Evolutionary conservation across 495 filamentous ascomycete species (phyloP).

Genomic region (Venustampulla echinocandica): DNA sequence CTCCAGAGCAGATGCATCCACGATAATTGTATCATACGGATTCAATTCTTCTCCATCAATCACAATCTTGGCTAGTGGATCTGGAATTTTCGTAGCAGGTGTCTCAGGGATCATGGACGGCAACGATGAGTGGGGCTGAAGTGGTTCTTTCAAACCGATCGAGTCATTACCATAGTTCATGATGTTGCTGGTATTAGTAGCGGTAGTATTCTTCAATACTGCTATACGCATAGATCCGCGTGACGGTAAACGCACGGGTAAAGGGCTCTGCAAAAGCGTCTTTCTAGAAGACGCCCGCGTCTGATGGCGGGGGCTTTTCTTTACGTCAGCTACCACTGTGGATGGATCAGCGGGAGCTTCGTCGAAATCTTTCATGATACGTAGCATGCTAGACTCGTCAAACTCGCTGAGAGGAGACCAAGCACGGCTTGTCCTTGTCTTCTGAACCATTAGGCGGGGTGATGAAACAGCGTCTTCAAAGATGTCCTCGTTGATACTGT

Average conservation of each 20-base stretch:
- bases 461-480: constrained; percentile 21
- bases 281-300: neutral
- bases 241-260: neutral
- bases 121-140: constrained; percentile 6
- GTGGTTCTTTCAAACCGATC: neutral
- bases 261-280: neutral
- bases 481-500: constrained; percentile 9
- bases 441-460: constrained; percentile 1
- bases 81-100: constrained; percentile 6
- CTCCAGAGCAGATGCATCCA: constrained; percentile 13
- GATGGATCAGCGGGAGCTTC: neutral
- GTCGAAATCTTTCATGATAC: constrained; percentile 38
- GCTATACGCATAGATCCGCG: neutral
- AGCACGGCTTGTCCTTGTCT: constrained; percentile 13
- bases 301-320: neutral
- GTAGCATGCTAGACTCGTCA: constrained; percentile 37
- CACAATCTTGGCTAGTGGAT: neutral
- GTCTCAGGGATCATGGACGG: constrained; percentile 21
- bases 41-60: constrained; percentile 11
- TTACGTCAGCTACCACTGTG: neutral
- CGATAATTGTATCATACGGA: constrained; percentile 16
- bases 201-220: neutral
- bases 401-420: constrained; percentile 36
- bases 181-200: neutral
- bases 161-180: neutral